Base-by-base conservation (phyloP, 2,329 filamentous ascomycete genomes). In the Diaporthe nobilis region DNA sequence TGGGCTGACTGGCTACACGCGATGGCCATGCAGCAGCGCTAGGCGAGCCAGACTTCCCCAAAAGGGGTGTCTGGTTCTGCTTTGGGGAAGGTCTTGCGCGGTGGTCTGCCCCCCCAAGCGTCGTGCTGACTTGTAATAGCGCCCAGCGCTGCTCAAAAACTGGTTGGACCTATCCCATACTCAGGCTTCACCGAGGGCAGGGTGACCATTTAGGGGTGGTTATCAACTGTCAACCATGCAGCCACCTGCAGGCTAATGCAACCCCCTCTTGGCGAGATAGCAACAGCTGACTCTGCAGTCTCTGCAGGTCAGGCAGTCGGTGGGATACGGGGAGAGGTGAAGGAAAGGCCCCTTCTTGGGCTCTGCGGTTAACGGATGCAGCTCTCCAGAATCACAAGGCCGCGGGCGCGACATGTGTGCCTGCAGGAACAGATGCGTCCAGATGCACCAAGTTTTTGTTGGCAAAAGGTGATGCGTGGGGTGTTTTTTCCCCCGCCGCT, bases 201-300 rank as follows among this genome's bases (percentile, higher is more conserved):
- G 65, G 65, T 28, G 49, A 20, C 65, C 49, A 42, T 70, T 55
- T 55, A 42, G 49, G 65, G 65, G 49, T 22, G 34, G 49, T 55
- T 70, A 42, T 70, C 65, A 70, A 70, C 65, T 70, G 65, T 55
- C 65, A 70, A 70, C 49, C n/a, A 70, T 70, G 65, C 49, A 70
- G 65, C 65, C 65, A 70, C 65, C 49, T 55, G 49, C 65, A 42
- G n/a, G 65, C 65, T 55, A 55, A 70, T 70, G 65, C 65, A 55
- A 22, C 49, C 49, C 65, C 34, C n/a, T 22, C 65, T 70, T 70
- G 65, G 65, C 65, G 65, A 70, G 65, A 55, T 70, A 42, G 65
- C 65, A 70, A 70, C 65, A 70, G 49, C 65, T 70, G 65, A 55
- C 49, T 55, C 34, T 70, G 65, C 65, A 53, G 22, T 28, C 49